Conservation (phyloP, 495 filamentous ascomycete species). For the Copromyces sp. region DNA sequence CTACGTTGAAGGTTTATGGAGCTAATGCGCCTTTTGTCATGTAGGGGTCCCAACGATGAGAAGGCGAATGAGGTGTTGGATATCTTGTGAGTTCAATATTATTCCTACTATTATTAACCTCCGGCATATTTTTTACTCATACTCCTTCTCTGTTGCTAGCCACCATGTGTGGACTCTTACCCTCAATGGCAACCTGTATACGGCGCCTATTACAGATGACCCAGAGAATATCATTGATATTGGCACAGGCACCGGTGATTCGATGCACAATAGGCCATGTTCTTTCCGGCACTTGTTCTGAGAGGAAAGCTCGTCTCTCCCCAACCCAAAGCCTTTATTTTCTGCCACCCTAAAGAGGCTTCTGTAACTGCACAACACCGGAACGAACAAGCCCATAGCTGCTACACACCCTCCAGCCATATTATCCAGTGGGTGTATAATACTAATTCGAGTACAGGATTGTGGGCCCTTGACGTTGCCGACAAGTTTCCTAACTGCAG, state of each 20-base stretch:
- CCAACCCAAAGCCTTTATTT: too few relatives aligned
- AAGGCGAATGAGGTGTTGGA: slow-evolving; percentile 26
- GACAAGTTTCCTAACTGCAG: slow-evolving; percentile 40
- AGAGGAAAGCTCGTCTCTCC: too few relatives aligned
- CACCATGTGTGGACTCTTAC: slow-evolving; percentile 24
- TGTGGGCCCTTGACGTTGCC: slow-evolving; percentile 10
- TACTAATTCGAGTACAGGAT: slow-evolving; percentile 9
- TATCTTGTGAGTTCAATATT: slow-evolving; percentile 17
- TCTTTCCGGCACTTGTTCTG: too few relatives aligned
- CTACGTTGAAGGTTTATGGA: not conserved
- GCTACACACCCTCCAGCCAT: not conserved
- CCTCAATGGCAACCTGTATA: slow-evolving; percentile 41
- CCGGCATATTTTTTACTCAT: slow-evolving; percentile 15
- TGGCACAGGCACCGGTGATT: not conserved
- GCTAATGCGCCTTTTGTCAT: not conserved
- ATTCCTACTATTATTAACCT: slow-evolving; percentile 12
- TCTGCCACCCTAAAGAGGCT: too few relatives aligned
- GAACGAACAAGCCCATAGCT: not conserved
- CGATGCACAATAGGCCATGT: too few relatives aligned
- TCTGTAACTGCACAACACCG: too few relatives aligned
- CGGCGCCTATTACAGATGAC: slow-evolving; percentile 38
- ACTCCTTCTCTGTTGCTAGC: slow-evolving; percentile 9
- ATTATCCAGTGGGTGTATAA: not conserved
- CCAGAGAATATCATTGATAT: slow-evolving; percentile 6
- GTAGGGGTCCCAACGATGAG: slow-evolving; percentile 29